These are phyloP conservation scores for Syzygium malaccense DNA, from an alignment of 441 rosid species.

Conservation along the genomic window DNA sequence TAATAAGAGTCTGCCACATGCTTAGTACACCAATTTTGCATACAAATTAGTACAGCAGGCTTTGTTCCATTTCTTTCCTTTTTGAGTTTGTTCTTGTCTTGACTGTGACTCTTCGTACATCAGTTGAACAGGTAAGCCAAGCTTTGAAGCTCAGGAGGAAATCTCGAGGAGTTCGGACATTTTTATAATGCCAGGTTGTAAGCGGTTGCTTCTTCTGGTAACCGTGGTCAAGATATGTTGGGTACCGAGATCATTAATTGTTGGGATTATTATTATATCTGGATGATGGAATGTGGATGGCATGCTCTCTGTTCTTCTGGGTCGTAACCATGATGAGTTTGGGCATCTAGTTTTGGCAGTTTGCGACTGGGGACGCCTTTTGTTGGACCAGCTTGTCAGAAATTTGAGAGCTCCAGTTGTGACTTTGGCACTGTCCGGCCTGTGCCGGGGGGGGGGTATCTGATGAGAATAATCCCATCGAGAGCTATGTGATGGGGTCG, in stretches of 20 bases:
- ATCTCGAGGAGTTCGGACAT: background rate
- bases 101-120: background rate
- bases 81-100: background rate
- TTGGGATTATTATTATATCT: background rate
- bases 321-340: background rate
- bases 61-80: background rate
- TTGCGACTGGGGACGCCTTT: background rate
- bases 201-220: background rate
- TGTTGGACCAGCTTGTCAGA: background rate
- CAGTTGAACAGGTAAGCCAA: background rate
- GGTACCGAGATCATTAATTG: background rate
- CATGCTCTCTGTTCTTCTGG: background rate
- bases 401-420: background rate
- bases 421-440: background rate
- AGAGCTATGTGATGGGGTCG: background rate
- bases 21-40: background rate
- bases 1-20: background rate
- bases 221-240: background rate
- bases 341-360: background rate
- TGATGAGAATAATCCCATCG: background rate
- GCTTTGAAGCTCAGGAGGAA: background rate
- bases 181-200: background rate
- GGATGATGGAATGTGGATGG: background rate
- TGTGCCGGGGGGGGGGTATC: background rate
- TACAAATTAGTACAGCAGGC: background rate